These are phyloP conservation scores for Aureobasidium musti DNA, from an alignment of 2,329 filamentous ascomycete genomes.

Conservation along the genomic window DNA sequence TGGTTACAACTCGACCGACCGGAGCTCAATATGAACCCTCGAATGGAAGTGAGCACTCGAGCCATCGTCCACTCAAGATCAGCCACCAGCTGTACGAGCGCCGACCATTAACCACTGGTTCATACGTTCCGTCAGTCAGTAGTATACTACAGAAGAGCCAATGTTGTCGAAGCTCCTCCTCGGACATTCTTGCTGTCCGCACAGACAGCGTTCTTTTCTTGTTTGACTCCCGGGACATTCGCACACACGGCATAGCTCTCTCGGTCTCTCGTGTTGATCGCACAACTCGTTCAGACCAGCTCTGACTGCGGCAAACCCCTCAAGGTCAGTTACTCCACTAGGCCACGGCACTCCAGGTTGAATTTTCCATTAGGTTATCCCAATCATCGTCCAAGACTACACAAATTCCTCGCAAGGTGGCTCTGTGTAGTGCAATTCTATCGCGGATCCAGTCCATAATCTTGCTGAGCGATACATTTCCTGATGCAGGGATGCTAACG, in stretches of 20 bases:
- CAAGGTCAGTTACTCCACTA: not conserved
- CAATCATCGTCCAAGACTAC: not conserved
- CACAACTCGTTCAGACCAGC: not conserved
- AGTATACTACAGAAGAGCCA: not conserved
- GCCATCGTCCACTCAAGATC: too few species aligned
- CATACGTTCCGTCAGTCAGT: not conserved
- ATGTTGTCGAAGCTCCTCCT: not conserved
- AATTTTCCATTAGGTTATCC: not conserved
- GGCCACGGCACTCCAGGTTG: not conserved
- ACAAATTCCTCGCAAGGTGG: not conserved
- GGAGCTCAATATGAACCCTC: too few species aligned
- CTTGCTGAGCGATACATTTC: not conserved
- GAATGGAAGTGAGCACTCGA: too few species aligned
- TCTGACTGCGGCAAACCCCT: not conserved
- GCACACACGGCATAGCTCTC: not conserved
- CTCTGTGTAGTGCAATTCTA: not conserved
- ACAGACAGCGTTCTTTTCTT: not conserved
- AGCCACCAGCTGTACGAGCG: too few species aligned
- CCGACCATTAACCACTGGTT: not conserved
- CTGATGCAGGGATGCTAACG: not conserved
- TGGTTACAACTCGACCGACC: too few species aligned
- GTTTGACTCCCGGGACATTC: not conserved
- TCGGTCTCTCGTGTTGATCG: not conserved
- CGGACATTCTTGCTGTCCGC: not conserved
- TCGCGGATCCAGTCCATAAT: not conserved